phyloP scores from a whole-genome alignment of 805 yeast species.

The Cyberlindnera amylophila region DNA sequence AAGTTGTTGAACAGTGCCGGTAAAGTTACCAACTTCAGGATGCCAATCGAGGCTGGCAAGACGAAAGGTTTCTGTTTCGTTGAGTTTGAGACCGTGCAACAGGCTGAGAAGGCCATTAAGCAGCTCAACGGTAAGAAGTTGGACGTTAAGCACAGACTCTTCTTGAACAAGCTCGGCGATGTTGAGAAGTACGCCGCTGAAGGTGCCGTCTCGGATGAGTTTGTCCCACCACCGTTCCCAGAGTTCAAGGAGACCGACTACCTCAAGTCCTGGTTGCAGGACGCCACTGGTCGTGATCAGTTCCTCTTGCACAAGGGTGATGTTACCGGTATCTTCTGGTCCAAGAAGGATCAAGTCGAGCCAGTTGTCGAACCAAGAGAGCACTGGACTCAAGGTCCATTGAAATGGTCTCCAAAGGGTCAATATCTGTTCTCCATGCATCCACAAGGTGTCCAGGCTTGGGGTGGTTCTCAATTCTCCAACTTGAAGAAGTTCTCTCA shows the following conservation, averaged over 20 bases:
- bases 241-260: slow-evolving; percentile 75
- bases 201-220: slow-evolving; percentile 58
- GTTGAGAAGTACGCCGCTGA: slow-evolving; percentile 72
- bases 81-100: slow-evolving; percentile 64
- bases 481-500: slow-evolving; percentile 78
- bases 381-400: slow-evolving; percentile 84
- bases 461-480: slow-evolving; percentile 87
- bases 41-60: slow-evolving; percentile 77
- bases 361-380: slow-evolving; percentile 72
- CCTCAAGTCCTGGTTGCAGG: slow-evolving; percentile 88
- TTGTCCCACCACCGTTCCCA: slow-evolving; percentile 68
- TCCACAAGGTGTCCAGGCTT: slow-evolving; percentile 90
- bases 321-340: slow-evolving; percentile 83
- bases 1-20: slow-evolving; percentile 80
- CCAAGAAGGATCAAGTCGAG: slow-evolving; percentile 69
- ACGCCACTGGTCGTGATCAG: slow-evolving; percentile 87
- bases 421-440: slow-evolving; percentile 82
- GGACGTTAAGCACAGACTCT: slow-evolving; percentile 88
- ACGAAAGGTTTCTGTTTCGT: slow-evolving; percentile 86
- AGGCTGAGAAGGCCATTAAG: slow-evolving; percentile 76
- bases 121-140: slow-evolving; percentile 83
- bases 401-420: slow-evolving; percentile 92
- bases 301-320: slow-evolving; percentile 75
- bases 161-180: slow-evolving; percentile 78
- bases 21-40: slow-evolving; percentile 67